Percentiles rank a stretch among this genome's conserved stretches.
phyloP scores from a whole-genome alignment of 2,329 filamentous ascomycete genomes.

The Dactylellina cionopaga region DNA sequence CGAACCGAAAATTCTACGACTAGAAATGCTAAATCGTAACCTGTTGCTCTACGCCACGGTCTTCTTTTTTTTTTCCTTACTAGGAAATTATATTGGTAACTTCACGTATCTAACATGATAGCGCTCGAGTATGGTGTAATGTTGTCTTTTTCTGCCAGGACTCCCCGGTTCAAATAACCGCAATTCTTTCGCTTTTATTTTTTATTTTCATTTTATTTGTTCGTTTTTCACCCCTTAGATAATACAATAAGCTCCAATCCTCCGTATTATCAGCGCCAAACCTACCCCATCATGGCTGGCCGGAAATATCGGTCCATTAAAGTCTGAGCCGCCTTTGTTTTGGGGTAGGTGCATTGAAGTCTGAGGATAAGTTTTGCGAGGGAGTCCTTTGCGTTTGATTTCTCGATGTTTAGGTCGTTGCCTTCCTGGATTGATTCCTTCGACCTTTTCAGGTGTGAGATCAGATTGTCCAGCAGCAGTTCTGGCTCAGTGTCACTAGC shows the following conservation, averaged over 20 bases:
- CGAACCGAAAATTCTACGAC: constrained; percentile 94
- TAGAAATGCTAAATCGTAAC: too few species aligned
- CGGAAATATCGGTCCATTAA: constrained; percentile 55
- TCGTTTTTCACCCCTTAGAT: background rate
- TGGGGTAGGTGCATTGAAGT: constrained; percentile 57
- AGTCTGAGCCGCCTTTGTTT: constrained; percentile 11
- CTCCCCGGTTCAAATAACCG: too few species aligned
- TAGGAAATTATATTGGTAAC: background rate
- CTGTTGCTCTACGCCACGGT: background rate
- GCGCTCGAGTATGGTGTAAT: too few species aligned
- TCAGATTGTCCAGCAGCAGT: constrained; percentile 20
- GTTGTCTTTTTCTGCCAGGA: too few species aligned
- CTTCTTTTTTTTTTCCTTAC: background rate
- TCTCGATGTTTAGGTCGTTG: constrained; percentile 60
- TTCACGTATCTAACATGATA: too few species aligned
- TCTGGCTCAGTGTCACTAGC: constrained; percentile 56
- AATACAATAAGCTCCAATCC: background rate
- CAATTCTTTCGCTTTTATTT: too few species aligned
- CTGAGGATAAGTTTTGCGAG: constrained; percentile 70
- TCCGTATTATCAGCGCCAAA: background rate
- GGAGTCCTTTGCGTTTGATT: constrained; percentile 79
- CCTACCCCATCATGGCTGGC: background rate
- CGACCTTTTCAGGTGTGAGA: constrained; percentile 57
- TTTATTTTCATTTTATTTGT: background rate
- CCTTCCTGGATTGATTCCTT: constrained; percentile 58